Evolutionary conservation across 1,284 basidiomycete species (phyloP).

Genomic region (Ceratobasidium theobromae): DNA sequence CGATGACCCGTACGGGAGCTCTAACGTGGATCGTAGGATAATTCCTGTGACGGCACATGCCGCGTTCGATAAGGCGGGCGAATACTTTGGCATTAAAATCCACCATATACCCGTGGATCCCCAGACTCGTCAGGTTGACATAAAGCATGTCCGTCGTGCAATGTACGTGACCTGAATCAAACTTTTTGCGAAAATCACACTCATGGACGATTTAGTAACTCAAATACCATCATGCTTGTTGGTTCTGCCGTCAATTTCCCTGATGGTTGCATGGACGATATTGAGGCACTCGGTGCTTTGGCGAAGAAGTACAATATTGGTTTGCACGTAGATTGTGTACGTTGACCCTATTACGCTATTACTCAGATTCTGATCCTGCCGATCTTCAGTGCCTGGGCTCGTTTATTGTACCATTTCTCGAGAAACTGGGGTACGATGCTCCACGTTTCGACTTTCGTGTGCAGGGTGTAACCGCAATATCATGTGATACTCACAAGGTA

Average conservation of each 20-base stretch:
- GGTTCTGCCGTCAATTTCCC: slow-evolving; percentile 93
- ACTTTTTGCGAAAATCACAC: neutral
- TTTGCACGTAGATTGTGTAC: slow-evolving; percentile 68
- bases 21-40: slow-evolving; percentile 55
- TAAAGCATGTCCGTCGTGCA: slow-evolving; percentile 77
- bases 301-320: slow-evolving; percentile 79
- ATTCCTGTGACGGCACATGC: slow-evolving; percentile 87
- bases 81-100: slow-evolving; percentile 91
- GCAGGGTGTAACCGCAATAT: slow-evolving; percentile 84
- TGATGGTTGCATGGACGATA: slow-evolving; percentile 88
- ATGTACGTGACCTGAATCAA: slow-evolving; percentile 62
- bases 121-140: slow-evolving; percentile 75
- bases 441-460: slow-evolving; percentile 86
- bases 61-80: slow-evolving; percentile 91
- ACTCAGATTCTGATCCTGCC: neutral
- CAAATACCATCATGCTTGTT: slow-evolving; percentile 83
- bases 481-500: slow-evolving; percentile 91
- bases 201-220: slow-evolving; percentile 53
- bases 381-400: slow-evolving; percentile 82
- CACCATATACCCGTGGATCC: slow-evolving; percentile 87
- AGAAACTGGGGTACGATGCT: slow-evolving; percentile 52
- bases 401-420: slow-evolving; percentile 89
- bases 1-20: neutral
- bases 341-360: slow-evolving; percentile 28
- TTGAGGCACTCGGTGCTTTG: slow-evolving; percentile 74